Evolutionary conservation across 2,329 filamentous ascomycete genomes (phyloP).

Genomic region (Fusarium camptoceras): DNA sequence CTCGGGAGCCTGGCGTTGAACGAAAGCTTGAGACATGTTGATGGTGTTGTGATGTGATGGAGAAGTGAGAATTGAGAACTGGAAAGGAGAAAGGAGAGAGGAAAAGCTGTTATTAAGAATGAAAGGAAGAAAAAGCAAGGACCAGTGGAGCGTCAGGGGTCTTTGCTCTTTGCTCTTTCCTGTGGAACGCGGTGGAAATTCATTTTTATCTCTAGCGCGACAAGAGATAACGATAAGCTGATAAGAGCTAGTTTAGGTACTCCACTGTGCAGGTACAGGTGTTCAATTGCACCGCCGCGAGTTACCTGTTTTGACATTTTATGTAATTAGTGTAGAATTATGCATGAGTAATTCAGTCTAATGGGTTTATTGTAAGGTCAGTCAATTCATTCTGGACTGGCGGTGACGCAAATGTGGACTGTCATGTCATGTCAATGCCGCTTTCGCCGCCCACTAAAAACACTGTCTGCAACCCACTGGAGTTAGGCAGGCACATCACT

Average conservation of each 20-base stretch:
- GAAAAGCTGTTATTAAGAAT: conserved; percentile 3
- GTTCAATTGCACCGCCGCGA: background rate
- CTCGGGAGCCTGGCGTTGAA: conserved; percentile 61
- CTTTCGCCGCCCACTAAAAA: background rate
- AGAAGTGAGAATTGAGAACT: background rate
- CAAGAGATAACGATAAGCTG: conserved; percentile 27
- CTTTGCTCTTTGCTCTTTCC: background rate
- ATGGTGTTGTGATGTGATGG: conserved; percentile 1
- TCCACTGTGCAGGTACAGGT: too few species aligned
- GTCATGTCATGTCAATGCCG: conserved; percentile 9
- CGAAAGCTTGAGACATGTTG: conserved; percentile 59
- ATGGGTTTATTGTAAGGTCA: too few species aligned
- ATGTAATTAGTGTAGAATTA: conserved; percentile 13
- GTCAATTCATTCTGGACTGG: background rate
- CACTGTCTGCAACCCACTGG: background rate
- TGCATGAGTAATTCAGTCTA: too few species aligned
- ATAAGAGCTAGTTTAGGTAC: background rate
- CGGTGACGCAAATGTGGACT: conserved; percentile 29
- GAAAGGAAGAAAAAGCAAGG: conserved; percentile 25
- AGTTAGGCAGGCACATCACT: background rate
- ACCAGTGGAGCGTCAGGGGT: conserved; percentile 34
- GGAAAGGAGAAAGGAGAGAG: background rate
- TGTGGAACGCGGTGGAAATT: conserved; percentile 34
- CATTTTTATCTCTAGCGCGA: conserved; percentile 30
- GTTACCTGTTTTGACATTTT: background rate